Conservation (phyloP, 306 rosid species). For the Gastrolobium bilobum region DNA sequence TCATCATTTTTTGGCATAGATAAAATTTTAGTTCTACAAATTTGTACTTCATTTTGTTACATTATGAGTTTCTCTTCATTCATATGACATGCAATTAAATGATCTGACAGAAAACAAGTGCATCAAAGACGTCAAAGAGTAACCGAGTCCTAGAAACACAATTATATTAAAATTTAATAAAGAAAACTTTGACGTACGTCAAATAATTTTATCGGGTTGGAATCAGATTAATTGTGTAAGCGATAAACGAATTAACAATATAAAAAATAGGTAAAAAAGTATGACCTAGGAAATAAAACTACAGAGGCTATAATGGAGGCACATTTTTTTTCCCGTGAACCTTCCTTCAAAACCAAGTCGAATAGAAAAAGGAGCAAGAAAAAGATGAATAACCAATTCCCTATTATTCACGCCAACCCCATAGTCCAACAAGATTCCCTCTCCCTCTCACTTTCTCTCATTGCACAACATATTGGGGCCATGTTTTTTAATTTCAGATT, state of each 20-base stretch:
- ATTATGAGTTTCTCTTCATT: not conserved
- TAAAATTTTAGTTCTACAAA: not conserved
- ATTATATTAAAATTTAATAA: too few species aligned
- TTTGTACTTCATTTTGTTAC: not conserved
- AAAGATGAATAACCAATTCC: constrained; percentile 5
- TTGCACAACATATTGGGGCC: constrained; percentile 18
- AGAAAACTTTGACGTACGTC: too few species aligned
- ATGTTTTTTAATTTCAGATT: constrained; percentile 34
- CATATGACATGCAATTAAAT: not conserved
- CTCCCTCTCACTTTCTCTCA: constrained; percentile 3
- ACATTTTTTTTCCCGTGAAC: not conserved
- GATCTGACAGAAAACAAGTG: not conserved
- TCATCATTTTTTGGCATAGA: not conserved
- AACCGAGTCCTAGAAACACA: too few species aligned
- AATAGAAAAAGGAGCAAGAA: not conserved
- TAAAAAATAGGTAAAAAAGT: too few species aligned
- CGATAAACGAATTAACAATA: too few species aligned
- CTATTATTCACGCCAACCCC: constrained; percentile 34
- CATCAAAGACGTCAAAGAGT: constrained; percentile 11
- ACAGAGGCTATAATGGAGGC: not conserved
- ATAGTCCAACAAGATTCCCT: constrained; percentile 48
- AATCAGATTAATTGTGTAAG: too few species aligned
- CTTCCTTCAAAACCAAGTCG: constrained; percentile 14
- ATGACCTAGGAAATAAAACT: constrained; percentile 8
- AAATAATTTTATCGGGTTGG: too few species aligned